Conservation (phyloP, 2,329 filamentous ascomycete species). For the Immersiporthe knoxdaviesiana region DNA sequence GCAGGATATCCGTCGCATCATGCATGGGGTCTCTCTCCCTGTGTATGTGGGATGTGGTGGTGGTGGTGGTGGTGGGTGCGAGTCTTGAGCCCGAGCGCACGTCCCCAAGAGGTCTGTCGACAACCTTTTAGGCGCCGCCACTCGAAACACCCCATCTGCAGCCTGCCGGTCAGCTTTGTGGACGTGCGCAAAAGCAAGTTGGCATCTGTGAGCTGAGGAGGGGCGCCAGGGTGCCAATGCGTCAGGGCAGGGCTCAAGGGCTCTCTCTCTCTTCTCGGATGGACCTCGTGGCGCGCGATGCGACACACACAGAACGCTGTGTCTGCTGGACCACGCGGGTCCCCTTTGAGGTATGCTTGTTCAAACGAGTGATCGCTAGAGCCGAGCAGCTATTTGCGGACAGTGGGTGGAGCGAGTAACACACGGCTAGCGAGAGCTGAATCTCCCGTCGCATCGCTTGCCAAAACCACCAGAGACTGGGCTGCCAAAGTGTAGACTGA, state of each 20-base stretch:
- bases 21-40: not conserved
- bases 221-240: slow-evolving; percentile 23
- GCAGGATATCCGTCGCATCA: not conserved
- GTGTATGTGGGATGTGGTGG: not conserved
- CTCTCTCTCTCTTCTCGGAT: not conserved
- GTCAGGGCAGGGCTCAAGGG: slow-evolving; percentile 23
- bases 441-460: slow-evolving; percentile 11
- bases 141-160: slow-evolving; percentile 19
- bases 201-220: slow-evolving; percentile 25
- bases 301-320: not conserved
- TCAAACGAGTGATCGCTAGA: slow-evolving; percentile 10
- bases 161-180: slow-evolving; percentile 17
- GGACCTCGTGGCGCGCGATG: not conserved
- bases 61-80: not conserved
- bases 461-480: not conserved
- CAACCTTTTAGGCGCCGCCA: slow-evolving; percentile 14
- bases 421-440: slow-evolving; percentile 4
- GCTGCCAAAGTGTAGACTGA: no score
- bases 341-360: slow-evolving; percentile 4
- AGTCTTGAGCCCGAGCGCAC: not conserved
- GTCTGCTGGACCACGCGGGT: slow-evolving; percentile 9
- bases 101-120: slow-evolving; percentile 14
- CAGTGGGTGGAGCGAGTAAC: slow-evolving; percentile 10
- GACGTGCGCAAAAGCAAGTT: slow-evolving; percentile 11
- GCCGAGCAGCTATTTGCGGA: slow-evolving; percentile 13